phyloP scores from a whole-genome alignment of 441 rosid genomes.

The Melianthus villosus region DNA sequence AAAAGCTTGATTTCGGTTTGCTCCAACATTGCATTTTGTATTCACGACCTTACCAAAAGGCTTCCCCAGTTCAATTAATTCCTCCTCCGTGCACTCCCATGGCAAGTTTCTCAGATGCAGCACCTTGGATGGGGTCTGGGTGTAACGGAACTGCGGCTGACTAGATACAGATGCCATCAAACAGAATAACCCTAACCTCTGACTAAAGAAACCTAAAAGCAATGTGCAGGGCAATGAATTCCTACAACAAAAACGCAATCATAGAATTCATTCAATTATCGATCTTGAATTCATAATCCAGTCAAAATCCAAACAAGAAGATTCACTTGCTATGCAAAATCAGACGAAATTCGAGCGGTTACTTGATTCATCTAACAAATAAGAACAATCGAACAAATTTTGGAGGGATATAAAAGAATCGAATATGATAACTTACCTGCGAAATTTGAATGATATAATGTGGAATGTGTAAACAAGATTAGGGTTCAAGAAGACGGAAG shows the following conservation, averaged over 20 bases:
- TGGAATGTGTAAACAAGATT: too few relatives aligned
- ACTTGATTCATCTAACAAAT: too few relatives aligned
- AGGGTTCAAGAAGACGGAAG: too few relatives aligned
- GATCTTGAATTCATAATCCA: too few relatives aligned
- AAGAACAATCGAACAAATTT: too few relatives aligned
- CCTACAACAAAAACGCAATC: not conserved
- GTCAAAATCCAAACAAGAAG: too few relatives aligned
- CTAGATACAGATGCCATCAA: constrained; percentile 91
- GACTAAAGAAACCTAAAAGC: not conserved
- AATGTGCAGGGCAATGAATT: not conserved
- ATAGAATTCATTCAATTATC: not conserved
- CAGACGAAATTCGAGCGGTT: too few relatives aligned
- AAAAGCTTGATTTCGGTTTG: constrained; percentile 92
- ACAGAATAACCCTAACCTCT: constrained; percentile 10
- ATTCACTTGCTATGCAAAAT: too few relatives aligned
- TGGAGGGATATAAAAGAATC: too few relatives aligned
- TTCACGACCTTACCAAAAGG: constrained; percentile 94
- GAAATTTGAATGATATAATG: too few relatives aligned
- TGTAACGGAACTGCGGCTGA: constrained; percentile 94
- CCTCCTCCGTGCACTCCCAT: constrained; percentile 97
- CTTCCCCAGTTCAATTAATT: constrained; percentile 80
- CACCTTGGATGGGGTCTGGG: constrained; percentile 97
- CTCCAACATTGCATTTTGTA: constrained; percentile 97
- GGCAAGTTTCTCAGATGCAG: constrained; percentile 94
- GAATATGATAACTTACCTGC: too few relatives aligned